phyloP scores from a whole-genome alignment of 2,329 filamentous ascomycete genomes.

The Cladophialophora exuberans region DNA sequence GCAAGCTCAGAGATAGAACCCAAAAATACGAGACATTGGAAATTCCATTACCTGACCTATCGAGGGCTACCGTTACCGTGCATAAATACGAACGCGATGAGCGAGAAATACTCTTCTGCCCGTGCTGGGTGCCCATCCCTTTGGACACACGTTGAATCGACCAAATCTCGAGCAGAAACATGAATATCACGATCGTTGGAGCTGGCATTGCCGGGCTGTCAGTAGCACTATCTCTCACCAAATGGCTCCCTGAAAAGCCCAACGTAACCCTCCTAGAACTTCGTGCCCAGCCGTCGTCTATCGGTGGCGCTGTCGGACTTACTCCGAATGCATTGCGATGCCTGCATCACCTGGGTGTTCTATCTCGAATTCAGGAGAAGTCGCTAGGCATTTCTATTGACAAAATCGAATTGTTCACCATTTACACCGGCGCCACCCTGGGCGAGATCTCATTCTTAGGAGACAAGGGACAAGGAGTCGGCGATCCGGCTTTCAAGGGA shows the following conservation, averaged over 20 bases:
- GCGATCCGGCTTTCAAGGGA: constrained; percentile 36
- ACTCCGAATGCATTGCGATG: constrained; percentile 62
- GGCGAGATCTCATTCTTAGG: constrained; percentile 20
- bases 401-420: constrained; percentile 50
- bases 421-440: constrained; percentile 36
- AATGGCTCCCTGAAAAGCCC: constrained; percentile 17
- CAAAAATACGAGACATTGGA: not conserved
- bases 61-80: too few relatives aligned
- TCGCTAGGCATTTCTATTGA: constrained; percentile 55
- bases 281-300: constrained; percentile 36
- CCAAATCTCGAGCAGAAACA: not conserved
- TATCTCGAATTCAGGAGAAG: constrained; percentile 49
- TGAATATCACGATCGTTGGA: constrained; percentile 27
- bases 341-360: constrained; percentile 54
- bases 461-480: constrained; percentile 16
- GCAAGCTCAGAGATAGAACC: not conserved
- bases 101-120: too few relatives aligned
- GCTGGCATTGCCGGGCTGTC: constrained; percentile 24
- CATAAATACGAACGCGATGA: too few relatives aligned
- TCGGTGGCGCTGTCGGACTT: constrained; percentile 60
- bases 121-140: not conserved
- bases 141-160: not conserved
- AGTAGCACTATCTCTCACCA: constrained; percentile 16
- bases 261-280: constrained; percentile 36
- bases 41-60: too few relatives aligned